These are phyloP conservation scores for Erythrobasidium yunnanense DNA, from an alignment of 768 basidiomycete genomes.

Conservation along the genomic window DNA sequence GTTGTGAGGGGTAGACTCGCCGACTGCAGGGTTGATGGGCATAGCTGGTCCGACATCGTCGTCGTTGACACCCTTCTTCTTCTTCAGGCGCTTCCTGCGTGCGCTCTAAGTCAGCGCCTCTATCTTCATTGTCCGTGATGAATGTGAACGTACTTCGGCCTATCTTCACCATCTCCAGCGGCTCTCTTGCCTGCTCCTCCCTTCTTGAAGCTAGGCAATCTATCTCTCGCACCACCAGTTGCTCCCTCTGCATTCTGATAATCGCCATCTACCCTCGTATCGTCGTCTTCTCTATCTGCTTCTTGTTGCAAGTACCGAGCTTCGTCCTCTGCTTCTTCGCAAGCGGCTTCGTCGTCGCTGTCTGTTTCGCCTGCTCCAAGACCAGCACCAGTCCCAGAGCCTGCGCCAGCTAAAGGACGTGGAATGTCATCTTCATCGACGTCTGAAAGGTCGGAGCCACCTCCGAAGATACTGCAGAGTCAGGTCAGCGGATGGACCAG, in stretches of 20 bases:
- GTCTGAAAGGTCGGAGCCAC: slow-evolving; percentile 24
- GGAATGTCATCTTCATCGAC: slow-evolving; percentile 2
- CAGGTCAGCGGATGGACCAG: too few species aligned
- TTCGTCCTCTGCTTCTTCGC: slow-evolving; percentile 3
- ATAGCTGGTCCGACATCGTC: slow-evolving; percentile 2
- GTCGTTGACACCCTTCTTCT: slow-evolving; percentile 10
- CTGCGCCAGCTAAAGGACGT: not conserved
- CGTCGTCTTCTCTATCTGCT: slow-evolving; percentile 6
- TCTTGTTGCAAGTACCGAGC: slow-evolving; percentile 3
- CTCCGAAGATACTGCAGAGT: slow-evolving; percentile 24
- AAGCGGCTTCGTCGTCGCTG: not conserved
- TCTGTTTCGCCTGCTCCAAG: too few species aligned
- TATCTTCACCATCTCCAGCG: not conserved
- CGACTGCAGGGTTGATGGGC: slow-evolving; percentile 12
- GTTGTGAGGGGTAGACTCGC: not conserved
- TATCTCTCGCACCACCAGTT: too few species aligned
- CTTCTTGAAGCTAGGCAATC: slow-evolving; percentile 20
- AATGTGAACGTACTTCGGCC: not conserved
- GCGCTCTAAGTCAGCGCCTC: not conserved
- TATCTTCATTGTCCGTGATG: not conserved
- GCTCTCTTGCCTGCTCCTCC: not conserved
- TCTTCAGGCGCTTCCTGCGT: not conserved
- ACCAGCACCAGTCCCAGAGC: not conserved
- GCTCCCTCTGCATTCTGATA: slow-evolving; percentile 4
- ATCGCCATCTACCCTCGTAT: slow-evolving; percentile 3